Conservation (phyloP, 371 early-diverging fungal species). For the Rhizopus stolonifer region DNA sequence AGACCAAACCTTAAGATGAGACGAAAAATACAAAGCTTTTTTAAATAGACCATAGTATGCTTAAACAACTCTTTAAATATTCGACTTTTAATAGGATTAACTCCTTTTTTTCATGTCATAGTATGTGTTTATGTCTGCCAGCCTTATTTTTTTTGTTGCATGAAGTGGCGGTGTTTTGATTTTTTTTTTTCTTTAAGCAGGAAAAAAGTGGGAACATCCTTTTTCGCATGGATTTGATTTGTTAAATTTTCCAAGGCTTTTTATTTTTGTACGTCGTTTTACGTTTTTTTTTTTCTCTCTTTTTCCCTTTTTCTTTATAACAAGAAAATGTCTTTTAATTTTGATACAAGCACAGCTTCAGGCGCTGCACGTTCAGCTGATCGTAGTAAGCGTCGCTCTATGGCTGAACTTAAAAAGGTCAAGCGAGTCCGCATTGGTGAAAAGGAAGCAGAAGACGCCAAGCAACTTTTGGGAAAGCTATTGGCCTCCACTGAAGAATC, state of each 20-base stretch:
- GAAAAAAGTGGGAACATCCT: slow-evolving; percentile 1
- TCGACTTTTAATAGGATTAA: too few relatives aligned
- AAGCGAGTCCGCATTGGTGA: slow-evolving; percentile 44
- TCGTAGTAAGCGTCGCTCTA: slow-evolving; percentile 32
- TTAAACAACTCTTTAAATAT: too few relatives aligned
- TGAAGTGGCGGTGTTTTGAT: too few relatives aligned
- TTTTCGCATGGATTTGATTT: not conserved
- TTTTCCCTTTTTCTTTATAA: slow-evolving; percentile 1
- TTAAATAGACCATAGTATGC: too few relatives aligned
- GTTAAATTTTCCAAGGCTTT: not conserved
- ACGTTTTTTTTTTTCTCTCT: slow-evolving; percentile 6
- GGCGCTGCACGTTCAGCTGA: slow-evolving; percentile 43
- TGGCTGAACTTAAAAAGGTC: slow-evolving; percentile 30
- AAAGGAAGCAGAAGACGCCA: slow-evolving; percentile 42
- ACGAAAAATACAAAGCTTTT: not conserved
- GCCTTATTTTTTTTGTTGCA: not conserved
- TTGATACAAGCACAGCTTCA: slow-evolving; percentile 40
- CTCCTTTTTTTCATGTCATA: too few relatives aligned
- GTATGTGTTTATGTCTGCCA: not conserved
- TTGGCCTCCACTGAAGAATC: slow-evolving; percentile 26
- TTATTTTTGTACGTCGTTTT: not conserved
- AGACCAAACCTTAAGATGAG: not conserved
- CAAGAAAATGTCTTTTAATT: slow-evolving; percentile 27
- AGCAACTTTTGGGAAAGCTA: slow-evolving; percentile 36
- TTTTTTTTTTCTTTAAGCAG: not conserved